A percentile compares a stretch with the other conserved stretches of the same genome.
Evolutionary conservation across 2,329 filamentous ascomycete species (phyloP).

Genomic region (Beauveria sp.): DNA sequence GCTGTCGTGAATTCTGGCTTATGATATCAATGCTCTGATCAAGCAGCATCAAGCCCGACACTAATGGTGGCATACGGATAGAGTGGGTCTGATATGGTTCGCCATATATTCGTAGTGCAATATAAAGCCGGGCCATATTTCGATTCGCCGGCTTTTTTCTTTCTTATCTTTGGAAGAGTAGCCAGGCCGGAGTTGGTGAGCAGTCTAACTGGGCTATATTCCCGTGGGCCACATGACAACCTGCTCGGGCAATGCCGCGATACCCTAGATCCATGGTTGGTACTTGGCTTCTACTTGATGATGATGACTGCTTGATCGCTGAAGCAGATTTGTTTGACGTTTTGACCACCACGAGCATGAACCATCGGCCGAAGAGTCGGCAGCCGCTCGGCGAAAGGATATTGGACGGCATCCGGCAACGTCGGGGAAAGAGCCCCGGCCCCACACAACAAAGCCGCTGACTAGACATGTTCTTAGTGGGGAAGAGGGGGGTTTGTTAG

Average conservation of each 20-base stretch:
- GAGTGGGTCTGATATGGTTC: background rate
- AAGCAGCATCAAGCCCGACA: background rate
- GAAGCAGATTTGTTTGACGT: no score
- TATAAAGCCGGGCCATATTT: background rate
- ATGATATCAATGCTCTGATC: background rate
- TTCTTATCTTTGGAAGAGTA: no score
- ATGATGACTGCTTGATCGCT: no score
- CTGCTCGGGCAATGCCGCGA: no score
- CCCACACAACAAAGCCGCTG: background rate
- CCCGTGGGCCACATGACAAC: background rate
- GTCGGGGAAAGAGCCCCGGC: conserved; percentile 1
- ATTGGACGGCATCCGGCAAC: background rate
- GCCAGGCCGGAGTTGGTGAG: no score
- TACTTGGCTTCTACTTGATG: background rate
- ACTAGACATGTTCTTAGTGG: background rate
- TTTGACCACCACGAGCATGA: no score
- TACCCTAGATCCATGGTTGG: background rate
- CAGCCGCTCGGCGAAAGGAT: background rate
- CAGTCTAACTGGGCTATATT: no score
- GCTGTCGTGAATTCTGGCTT: background rate
- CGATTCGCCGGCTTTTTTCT: no score
- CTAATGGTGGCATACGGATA: background rate
- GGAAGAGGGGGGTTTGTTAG: background rate
- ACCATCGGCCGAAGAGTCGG: conserved; percentile 5
- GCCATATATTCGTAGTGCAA: background rate